A percentile compares a stretch with the other conserved stretches of the same genome.
phyloP scores from a whole-genome alignment of 169 alveolate species.

The Cryptosporidium tyzzeri region DNA sequence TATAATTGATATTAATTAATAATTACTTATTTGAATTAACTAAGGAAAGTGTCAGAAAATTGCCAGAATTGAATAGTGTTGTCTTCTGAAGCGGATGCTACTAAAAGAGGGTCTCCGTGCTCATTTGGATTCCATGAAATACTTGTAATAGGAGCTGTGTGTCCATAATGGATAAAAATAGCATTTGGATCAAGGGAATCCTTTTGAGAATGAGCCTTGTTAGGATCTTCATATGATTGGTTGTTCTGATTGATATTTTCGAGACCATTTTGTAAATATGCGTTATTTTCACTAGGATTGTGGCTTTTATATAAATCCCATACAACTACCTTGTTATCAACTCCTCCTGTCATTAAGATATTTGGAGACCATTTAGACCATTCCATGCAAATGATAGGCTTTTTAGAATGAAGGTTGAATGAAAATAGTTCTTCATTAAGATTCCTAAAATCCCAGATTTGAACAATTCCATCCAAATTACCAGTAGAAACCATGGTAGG shows the following conservation, averaged over 20 bases:
- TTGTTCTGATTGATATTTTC: not conserved
- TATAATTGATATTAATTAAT: not conserved
- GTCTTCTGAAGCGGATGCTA: constrained; percentile 86
- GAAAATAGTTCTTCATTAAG: constrained; percentile 78
- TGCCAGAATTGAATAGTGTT: constrained; percentile 87
- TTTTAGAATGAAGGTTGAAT: constrained; percentile 83
- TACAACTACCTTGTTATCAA: constrained; percentile 85
- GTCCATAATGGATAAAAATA: constrained; percentile 86
- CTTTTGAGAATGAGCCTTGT: constrained; percentile 79
- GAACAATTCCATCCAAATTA: constrained; percentile 83
- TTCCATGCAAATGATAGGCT: constrained; percentile 72
- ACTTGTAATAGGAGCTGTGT: constrained; percentile 84
- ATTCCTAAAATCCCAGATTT: constrained; percentile 87
- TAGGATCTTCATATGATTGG: constrained; percentile 68
- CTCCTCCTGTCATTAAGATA: constrained; percentile 83
- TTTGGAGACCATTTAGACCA: constrained; percentile 84
- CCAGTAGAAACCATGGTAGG: constrained; percentile 82
- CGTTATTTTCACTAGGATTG: constrained; percentile 34
- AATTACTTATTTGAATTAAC: not conserved
- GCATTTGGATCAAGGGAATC: constrained; percentile 66
- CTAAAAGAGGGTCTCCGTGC: constrained; percentile 82
- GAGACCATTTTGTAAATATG: not conserved
- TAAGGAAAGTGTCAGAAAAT: constrained; percentile 37
- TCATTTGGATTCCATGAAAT: constrained; percentile 83
- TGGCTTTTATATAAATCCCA: constrained; percentile 83